Evolutionary conservation across 345 rosid species (phyloP).

Genomic region (Schrenkiella parvula): DNA sequence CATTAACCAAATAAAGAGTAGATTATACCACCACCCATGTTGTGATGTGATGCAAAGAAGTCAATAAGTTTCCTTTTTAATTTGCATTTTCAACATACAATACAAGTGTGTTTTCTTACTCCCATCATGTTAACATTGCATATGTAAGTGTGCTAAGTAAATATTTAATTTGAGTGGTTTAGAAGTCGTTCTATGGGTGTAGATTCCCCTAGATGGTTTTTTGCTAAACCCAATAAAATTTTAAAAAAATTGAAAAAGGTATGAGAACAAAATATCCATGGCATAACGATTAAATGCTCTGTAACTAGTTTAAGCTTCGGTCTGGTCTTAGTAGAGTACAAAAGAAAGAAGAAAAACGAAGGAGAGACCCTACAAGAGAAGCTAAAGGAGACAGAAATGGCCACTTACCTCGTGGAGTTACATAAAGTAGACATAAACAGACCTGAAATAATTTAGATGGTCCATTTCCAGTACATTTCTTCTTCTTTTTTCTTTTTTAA

Average conservation of each 20-base stretch:
- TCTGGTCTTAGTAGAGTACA: neutral
- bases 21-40: neutral
- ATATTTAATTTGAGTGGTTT: neutral
- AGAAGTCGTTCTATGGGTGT: neutral
- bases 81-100: neutral
- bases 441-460: conserved; percentile 22
- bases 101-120: neutral
- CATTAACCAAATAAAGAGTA: neutral
- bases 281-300: neutral
- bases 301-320: neutral
- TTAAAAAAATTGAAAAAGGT: neutral
- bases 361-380: conserved; percentile 26
- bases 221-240: neutral
- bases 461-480: conserved; percentile 8
- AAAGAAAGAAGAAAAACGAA: neutral
- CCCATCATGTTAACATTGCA: neutral
- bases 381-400: conserved; percentile 29
- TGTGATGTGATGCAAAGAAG: neutral
- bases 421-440: conserved; percentile 27
- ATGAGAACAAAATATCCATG: neutral
- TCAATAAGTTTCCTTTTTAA: neutral
- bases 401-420: conserved; percentile 29
- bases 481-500: neutral
- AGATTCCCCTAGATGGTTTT: neutral
- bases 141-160: neutral